phyloP scores from a whole-genome alignment of 164 flowering plant species.

The Taxillus chinensis region DNA sequence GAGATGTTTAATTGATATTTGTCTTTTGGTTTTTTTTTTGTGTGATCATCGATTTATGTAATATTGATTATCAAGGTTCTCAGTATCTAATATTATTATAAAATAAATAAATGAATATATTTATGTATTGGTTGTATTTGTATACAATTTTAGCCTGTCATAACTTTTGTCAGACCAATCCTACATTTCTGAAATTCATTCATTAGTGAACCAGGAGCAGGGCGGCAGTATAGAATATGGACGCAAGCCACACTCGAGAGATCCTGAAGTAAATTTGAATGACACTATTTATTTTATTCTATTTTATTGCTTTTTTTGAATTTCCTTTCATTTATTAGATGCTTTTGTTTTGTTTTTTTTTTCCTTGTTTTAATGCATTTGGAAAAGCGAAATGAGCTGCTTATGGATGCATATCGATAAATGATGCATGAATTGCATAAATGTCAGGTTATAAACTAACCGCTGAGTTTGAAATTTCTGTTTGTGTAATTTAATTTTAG shows the following conservation, averaged over 20 bases:
- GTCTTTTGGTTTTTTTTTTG: no score
- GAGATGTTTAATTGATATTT: no score
- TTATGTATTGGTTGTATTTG: no score
- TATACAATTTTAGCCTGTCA: no score
- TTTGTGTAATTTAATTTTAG: not conserved
- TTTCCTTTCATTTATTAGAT: not conserved
- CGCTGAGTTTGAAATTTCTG: not conserved
- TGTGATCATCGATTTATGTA: no score
- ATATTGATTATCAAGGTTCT: no score
- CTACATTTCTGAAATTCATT: no score
- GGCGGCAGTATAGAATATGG: constrained; percentile 3
- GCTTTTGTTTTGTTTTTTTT: not conserved
- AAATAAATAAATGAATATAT: no score
- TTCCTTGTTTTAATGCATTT: constrained; percentile 28
- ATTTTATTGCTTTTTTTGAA: not conserved
- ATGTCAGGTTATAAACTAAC: constrained; percentile 33
- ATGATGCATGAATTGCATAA: constrained; percentile 43
- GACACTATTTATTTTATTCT: not conserved
- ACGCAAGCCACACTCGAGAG: constrained; percentile 15
- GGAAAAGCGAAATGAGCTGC: constrained; percentile 46
- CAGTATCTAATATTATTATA: no score
- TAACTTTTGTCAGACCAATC: no score
- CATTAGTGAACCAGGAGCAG: no score
- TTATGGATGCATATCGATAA: constrained; percentile 35
- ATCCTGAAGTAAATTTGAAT: constrained; percentile 11